phyloP scores from a whole-genome alignment of 225 moss, liverwort and hornwort species.

The Thuidium tamariscinum region DNA sequence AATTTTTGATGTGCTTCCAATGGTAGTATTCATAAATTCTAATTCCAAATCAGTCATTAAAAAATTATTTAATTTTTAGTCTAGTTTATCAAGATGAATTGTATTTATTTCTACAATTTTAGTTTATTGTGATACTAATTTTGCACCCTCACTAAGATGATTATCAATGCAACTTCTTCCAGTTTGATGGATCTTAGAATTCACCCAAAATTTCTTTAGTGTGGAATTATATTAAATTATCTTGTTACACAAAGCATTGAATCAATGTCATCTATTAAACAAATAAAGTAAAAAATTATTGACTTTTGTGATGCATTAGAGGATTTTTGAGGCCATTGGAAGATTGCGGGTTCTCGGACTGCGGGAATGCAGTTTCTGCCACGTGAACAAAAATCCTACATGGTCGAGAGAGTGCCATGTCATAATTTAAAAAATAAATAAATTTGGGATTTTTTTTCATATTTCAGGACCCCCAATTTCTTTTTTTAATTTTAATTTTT shows the following conservation, averaged over 20 bases:
- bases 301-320: background rate
- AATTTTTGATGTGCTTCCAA: rapidly evolving
- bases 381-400: no score
- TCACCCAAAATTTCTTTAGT: no score
- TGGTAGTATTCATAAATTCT: background rate
- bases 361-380: no score
- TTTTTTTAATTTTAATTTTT: no score
- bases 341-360: no score
- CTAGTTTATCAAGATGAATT: background rate
- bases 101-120: background rate
- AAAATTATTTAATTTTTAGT: rapidly evolving
- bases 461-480: no score
- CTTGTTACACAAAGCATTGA: rapidly evolving
- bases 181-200: rapidly evolving
- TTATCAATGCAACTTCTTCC: background rate
- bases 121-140: background rate
- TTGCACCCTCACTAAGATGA: rapidly evolving
- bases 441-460: no score
- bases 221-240: background rate
- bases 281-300: background rate
- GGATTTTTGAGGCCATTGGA: no score
- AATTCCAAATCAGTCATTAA: background rate
- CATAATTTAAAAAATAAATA: no score
- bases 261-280: background rate
- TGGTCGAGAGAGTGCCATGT: no score